Conservation (phyloP, 2,329 filamentous ascomycete species). For the Nemania sp. region DNA sequence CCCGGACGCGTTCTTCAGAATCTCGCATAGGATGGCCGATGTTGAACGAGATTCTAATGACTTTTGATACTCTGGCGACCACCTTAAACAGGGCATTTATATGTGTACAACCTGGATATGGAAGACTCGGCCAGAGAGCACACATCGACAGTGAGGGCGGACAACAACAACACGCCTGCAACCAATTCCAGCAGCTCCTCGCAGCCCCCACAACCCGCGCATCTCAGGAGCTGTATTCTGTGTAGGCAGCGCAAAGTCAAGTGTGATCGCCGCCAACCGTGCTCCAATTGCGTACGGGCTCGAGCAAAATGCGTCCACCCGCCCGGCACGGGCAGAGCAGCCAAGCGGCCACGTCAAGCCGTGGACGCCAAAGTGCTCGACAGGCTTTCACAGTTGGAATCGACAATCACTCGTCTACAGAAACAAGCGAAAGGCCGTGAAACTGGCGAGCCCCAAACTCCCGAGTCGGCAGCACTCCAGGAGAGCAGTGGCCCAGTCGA, state of each 20-base stretch:
- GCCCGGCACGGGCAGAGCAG: slow-evolving; percentile 25
- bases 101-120: slow-evolving; percentile 5
- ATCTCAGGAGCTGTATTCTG: slow-evolving; percentile 27
- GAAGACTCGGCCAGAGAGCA: slow-evolving; percentile 1
- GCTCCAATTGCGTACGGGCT: slow-evolving; percentile 25
- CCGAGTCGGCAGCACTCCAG: not conserved
- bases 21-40: not conserved
- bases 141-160: too few relatives aligned
- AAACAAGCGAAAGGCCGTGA: slow-evolving; percentile 21
- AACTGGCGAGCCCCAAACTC: not conserved
- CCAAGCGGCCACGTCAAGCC: slow-evolving; percentile 25
- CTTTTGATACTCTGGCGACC: not conserved
- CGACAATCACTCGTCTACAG: slow-evolving; percentile 25
- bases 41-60: slow-evolving; percentile 3
- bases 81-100: not conserved
- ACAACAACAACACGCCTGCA: too few relatives aligned
- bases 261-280: slow-evolving; percentile 29
- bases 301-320: slow-evolving; percentile 25
- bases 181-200: not conserved
- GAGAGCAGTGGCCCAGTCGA: not conserved
- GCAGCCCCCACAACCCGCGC: slow-evolving; percentile 16
- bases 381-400: slow-evolving; percentile 27
- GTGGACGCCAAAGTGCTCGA: slow-evolving; percentile 24
- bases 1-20: not conserved
- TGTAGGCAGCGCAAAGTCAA: slow-evolving; percentile 32